phyloP scores from a whole-genome alignment of 768 basidiomycete species.

The Coprinopsis sp. region DNA sequence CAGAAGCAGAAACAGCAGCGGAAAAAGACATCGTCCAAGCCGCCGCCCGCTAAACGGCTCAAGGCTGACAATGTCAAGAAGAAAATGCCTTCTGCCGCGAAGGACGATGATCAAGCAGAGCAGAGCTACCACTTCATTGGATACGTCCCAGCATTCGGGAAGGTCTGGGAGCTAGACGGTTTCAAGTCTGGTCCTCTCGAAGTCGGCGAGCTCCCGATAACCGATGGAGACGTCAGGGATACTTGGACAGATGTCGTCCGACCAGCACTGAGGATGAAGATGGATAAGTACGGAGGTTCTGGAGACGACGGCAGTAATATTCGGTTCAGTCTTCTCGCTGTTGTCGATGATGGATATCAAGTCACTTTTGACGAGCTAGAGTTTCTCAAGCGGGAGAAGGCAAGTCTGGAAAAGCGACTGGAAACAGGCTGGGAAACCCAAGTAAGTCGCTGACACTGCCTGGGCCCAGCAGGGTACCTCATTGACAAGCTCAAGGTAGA shows the following conservation, averaged over 20 bases:
- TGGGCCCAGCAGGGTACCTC: background rate
- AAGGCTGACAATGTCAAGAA: constrained; percentile 15
- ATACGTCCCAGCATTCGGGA: constrained; percentile 56
- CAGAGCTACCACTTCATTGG: constrained; percentile 64
- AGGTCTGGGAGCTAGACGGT: constrained; percentile 71
- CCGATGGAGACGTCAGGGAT: constrained; percentile 9
- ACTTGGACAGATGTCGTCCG: constrained; percentile 60
- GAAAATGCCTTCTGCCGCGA: constrained; percentile 12
- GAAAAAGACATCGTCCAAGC: constrained; percentile 21
- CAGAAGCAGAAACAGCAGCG: constrained; percentile 20
- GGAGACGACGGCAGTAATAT: constrained; percentile 42
- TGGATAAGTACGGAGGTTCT: constrained; percentile 51
- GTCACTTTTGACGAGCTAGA: constrained; percentile 49
- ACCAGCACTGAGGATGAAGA: constrained; percentile 56
- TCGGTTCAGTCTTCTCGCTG: constrained; percentile 56
- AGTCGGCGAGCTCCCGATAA: constrained; percentile 48
- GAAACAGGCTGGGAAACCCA: constrained; percentile 32
- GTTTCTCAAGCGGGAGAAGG: constrained; percentile 44
- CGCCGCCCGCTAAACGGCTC: constrained; percentile 21
- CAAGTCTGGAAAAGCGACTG: constrained; percentile 42
- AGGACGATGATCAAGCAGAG: constrained; percentile 28
- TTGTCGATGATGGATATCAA: constrained; percentile 49
- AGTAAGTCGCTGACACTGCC: constrained; percentile 21
- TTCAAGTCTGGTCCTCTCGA: constrained; percentile 59
- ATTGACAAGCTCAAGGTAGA: constrained; percentile 33